A percentile compares a stretch with the other conserved stretches of the same genome.
Conservation (phyloP, 2,329 filamentous ascomycete genomes). For the Hypoxylon sp. region DNA sequence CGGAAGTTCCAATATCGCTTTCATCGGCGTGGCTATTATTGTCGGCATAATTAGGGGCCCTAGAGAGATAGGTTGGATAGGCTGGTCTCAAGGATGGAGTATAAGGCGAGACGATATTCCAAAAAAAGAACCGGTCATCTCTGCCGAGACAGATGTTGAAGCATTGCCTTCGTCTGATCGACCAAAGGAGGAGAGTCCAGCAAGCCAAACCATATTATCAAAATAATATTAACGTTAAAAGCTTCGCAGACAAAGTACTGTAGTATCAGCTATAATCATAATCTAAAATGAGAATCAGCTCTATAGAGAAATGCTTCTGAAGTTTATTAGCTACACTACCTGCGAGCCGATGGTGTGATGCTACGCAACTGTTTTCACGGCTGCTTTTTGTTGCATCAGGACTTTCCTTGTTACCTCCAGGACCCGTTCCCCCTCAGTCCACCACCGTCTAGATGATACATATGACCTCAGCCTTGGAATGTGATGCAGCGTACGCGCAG, state of each 20-base stretch:
- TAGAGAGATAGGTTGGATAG: constrained; percentile 60
- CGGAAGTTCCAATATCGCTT: constrained; percentile 60
- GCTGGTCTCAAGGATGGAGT: constrained; percentile 61
- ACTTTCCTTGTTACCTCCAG: constrained; percentile 45
- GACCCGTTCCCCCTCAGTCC: constrained; percentile 40
- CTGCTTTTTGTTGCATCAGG: constrained; percentile 21
- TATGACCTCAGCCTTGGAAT: constrained; percentile 44
- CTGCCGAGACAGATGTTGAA: constrained; percentile 28
- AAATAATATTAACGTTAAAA: not conserved
- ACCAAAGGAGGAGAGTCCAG: constrained; percentile 3
- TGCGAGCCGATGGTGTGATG: not conserved
- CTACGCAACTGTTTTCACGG: not conserved
- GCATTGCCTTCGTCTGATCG: constrained; percentile 1
- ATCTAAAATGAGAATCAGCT: not conserved
- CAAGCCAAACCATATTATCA: not conserved
- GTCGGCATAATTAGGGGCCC: constrained; percentile 58
- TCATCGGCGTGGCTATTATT: constrained; percentile 57
- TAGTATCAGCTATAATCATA: not conserved
- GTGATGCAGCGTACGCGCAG: constrained; percentile 48
- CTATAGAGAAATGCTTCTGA: not conserved
- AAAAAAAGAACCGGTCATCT: constrained; percentile 14
- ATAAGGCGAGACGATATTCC: constrained; percentile 47
- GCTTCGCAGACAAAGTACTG: not conserved
- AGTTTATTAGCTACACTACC: not conserved
- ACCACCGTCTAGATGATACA: constrained; percentile 47